Evolutionary conservation across 2,329 filamentous ascomycete species (phyloP).

Genomic region (Parafenestella ontariensis): DNA sequence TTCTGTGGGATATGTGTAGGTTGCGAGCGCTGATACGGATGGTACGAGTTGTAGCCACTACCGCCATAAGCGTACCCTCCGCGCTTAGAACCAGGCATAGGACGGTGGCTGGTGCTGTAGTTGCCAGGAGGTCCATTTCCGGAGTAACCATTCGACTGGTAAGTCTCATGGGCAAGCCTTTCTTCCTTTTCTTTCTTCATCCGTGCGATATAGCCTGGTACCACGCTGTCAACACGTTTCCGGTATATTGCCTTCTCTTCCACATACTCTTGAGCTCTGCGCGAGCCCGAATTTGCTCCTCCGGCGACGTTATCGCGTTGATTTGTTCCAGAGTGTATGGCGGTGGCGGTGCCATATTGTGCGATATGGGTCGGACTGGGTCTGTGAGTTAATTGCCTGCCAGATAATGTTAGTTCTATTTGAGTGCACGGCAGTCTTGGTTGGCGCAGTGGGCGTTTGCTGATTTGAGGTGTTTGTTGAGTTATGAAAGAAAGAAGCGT

Average conservation of each 20-base stretch:
- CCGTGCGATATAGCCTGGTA: constrained; percentile 27
- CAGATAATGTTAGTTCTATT: constrained; percentile 15
- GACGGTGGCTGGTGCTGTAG: neutral
- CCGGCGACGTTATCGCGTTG: constrained; percentile 27
- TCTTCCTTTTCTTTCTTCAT: constrained; percentile 30
- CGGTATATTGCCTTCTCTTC: constrained; percentile 7
- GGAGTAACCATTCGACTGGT: constrained; percentile 9
- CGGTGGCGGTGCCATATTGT: constrained; percentile 31
- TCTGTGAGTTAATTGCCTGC: constrained; percentile 10
- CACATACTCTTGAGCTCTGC: constrained; percentile 39
- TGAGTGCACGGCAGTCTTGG: neutral
- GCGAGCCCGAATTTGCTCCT: constrained; percentile 26
- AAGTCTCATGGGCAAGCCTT: constrained; percentile 3
- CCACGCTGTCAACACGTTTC: constrained; percentile 14
- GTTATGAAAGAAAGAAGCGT: neutral
- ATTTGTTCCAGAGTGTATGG: constrained; percentile 36
- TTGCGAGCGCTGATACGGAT: constrained; percentile 29
- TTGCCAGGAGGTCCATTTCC: neutral
- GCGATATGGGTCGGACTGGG: neutral
- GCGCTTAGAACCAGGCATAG: constrained; percentile 7
- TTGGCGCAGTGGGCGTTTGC: neutral
- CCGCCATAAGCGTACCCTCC: constrained; percentile 15
- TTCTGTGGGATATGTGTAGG: constrained; percentile 6
- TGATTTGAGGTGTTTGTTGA: constrained; percentile 1
- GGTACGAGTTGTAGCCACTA: constrained; percentile 16